These are phyloP conservation scores for Diplodia scrobiculata DNA, from an alignment of 2,329 filamentous ascomycete species.

Conservation along the genomic window DNA sequence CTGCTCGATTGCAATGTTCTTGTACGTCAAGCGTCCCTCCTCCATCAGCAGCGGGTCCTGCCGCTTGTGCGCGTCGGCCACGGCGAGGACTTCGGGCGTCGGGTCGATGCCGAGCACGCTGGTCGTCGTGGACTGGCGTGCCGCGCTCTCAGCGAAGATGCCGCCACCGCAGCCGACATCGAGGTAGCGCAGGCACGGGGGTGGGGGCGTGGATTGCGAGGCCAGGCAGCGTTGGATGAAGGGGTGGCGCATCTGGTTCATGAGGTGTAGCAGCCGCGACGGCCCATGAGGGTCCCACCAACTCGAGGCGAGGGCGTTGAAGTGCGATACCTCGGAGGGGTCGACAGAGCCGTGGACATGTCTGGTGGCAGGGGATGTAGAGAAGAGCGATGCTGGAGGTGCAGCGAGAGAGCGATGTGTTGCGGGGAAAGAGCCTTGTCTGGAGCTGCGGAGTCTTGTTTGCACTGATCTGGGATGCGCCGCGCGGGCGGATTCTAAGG, in stretches of 20 bases:
- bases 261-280: constrained; percentile 88
- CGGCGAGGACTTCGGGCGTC: constrained; percentile 68
- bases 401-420: not conserved
- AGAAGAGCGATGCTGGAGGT: not conserved
- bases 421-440: not conserved
- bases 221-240: constrained; percentile 75
- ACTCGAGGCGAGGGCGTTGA: constrained; percentile 85
- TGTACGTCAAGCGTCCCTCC: constrained; percentile 64
- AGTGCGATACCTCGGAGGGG: constrained; percentile 86
- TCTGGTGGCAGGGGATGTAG: not conserved
- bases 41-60: constrained; percentile 69
- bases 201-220: constrained; percentile 42
- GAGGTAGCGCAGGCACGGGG: constrained; percentile 65
- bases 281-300: constrained; percentile 98
- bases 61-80: constrained; percentile 75
- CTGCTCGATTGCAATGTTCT: constrained; percentile 75
- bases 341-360: constrained; percentile 58
- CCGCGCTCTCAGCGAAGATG: constrained; percentile 89
- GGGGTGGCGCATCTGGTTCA: constrained; percentile 95
- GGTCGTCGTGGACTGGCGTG: constrained; percentile 64
- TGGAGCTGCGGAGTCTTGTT: not conserved
- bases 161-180: constrained; percentile 95
- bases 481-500: not conserved
- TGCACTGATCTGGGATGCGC: not conserved
- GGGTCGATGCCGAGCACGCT: constrained; percentile 78